These are phyloP conservation scores for Amanita molliuscula DNA, from an alignment of 768 basidiomycete species.

Conservation along the genomic window DNA sequence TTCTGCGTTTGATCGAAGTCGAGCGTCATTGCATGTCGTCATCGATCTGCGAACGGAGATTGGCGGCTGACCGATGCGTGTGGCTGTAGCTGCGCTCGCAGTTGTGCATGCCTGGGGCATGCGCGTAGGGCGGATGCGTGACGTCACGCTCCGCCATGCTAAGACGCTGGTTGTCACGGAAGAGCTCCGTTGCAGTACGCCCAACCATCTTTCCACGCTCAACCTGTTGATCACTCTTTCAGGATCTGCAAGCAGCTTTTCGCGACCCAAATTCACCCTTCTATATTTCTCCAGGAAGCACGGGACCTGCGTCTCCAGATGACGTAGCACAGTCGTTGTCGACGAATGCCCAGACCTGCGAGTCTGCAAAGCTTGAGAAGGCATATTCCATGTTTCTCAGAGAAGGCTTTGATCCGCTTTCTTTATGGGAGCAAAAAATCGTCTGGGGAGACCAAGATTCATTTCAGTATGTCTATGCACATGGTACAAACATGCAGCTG, in stretches of 20 bases:
- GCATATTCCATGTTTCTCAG: conserved; percentile 30
- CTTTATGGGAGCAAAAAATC: conserved; percentile 73
- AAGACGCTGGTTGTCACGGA: background rate
- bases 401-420: conserved; percentile 47
- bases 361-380: conserved; percentile 19
- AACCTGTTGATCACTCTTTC: background rate
- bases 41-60: background rate
- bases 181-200: background rate
- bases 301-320: conserved; percentile 52
- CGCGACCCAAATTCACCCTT: conserved; percentile 58
- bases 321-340: conserved; percentile 18
- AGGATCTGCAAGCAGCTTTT: conserved; percentile 57
- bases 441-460: conserved; percentile 76
- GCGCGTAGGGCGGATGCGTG: too few relatives aligned
- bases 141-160: background rate
- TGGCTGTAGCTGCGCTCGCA: too few relatives aligned
- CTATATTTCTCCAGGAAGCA: conserved; percentile 46
- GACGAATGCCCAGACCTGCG: conserved; percentile 7
- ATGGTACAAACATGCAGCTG: background rate
- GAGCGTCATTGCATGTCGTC: conserved; percentile 5
- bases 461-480: conserved; percentile 46
- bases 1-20: conserved; percentile 1
- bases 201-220: background rate
- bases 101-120: too few relatives aligned
- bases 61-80: too few relatives aligned